Evolutionary conservation across 2,329 filamentous ascomycete genomes (phyloP).

Genomic region (Hysterium pulicare): DNA sequence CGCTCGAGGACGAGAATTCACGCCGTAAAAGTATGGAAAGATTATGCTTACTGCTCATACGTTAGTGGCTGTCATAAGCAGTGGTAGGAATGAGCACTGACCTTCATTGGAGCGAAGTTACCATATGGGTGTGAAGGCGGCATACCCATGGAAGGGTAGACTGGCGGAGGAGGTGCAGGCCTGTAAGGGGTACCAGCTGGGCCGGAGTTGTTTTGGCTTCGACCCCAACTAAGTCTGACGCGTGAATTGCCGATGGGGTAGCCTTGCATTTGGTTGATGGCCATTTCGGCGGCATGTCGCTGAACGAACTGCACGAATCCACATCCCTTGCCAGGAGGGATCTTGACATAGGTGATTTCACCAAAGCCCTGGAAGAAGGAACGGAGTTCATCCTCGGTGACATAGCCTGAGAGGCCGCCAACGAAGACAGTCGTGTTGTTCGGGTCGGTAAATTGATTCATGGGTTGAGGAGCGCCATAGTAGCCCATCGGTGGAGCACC

Average conservation of each 20-base stretch:
- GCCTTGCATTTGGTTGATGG: slow-evolving; percentile 99
- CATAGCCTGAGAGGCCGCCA: slow-evolving; percentile 92
- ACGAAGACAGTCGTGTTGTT: slow-evolving; percentile 99
- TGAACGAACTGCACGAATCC: slow-evolving; percentile 99
- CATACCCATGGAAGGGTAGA: slow-evolving; percentile 69
- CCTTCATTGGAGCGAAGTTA: slow-evolving; percentile 67
- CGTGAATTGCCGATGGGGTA: slow-evolving; percentile 99
- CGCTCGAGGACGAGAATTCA: slow-evolving; percentile 20
- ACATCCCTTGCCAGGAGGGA: slow-evolving; percentile 96
- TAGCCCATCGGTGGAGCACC: slow-evolving; percentile 64
- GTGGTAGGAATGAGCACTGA: slow-evolving; percentile 26
- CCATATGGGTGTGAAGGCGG: slow-evolving; percentile 61
- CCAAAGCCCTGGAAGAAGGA: slow-evolving; percentile 99
- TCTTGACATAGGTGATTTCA: slow-evolving; percentile 99
- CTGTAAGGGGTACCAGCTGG: slow-evolving; percentile 94
- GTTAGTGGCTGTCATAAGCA: slow-evolving; percentile 9
- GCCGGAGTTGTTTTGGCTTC: slow-evolving; percentile 98
- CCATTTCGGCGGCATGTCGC: slow-evolving; percentile 98
- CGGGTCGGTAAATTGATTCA: slow-evolving; percentile 99
- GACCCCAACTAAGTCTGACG: slow-evolving; percentile 94
- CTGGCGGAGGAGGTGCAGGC: slow-evolving; percentile 78
- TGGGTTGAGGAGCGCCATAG: slow-evolving; percentile 69
- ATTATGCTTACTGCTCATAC: slow-evolving; percentile 34
- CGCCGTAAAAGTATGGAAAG: slow-evolving; percentile 35
- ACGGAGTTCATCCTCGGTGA: slow-evolving; percentile 98